Base-by-base conservation (phyloP, 2,329 filamentous ascomycete genomes). In the Lecanosticta acicola region DNA sequence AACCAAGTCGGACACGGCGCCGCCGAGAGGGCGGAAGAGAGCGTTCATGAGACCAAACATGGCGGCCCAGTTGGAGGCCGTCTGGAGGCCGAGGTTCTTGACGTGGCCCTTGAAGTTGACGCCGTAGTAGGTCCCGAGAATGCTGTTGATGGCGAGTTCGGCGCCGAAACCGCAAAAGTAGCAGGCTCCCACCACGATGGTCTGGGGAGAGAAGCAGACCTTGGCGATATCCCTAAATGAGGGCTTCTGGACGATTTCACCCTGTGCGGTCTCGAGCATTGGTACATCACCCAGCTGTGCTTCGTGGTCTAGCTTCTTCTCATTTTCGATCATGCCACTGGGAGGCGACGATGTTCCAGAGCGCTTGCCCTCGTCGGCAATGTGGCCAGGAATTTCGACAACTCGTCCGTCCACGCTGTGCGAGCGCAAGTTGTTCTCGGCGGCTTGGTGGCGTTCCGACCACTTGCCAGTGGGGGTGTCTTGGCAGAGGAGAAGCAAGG, bases 401-500 rank as follows among this genome's bases (percentile, higher is more conserved):
- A 82, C 67, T 16, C 65, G 66, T 4, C 66, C 66, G 5, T 61
- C 58, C 21, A 72, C 57, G 8, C 70, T 67, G 57, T 78, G 73
- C 11, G 67, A 66, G 39, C 68, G 70, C 41, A 76, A 70, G 64
- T 73, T 77, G 53, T 77, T 73, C 45, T 78, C 70, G 1, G 77
- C 73, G 51, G 74, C 76, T 35, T 78, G 69, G 41, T 80, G 74
- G 21, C 87, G 80, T 32, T 91, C 83, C 4, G 78, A 77, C 89
- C 89, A 95, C 20, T 59, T 81, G 26, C 90, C 89, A 0, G 80
- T 85, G 0, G 89, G 89, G 0, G 87, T 90, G 61, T 96, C 89
- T 1, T 85, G 80, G 59, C 93, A 55, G 20, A 50, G 43, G 2
- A 55, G 35, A 1, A 55, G 43, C 11, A 55, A 45, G 10, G 47